phyloP scores from a whole-genome alignment of 352 stramenopile species.

The Globisporangium paroecandrum region DNA sequence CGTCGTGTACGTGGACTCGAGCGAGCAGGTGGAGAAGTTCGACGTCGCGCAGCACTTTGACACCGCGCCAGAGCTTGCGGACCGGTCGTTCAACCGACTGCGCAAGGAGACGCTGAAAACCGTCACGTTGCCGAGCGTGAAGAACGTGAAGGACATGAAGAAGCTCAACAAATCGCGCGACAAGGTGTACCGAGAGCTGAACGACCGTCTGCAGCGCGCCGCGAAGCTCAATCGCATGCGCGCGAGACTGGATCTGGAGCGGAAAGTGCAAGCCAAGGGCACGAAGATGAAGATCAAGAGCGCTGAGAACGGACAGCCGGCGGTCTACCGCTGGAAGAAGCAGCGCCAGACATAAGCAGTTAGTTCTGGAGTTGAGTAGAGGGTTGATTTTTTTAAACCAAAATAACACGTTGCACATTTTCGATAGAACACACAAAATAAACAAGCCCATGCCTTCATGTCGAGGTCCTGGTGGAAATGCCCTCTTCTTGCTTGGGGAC shows the following conservation, averaged over 20 bases:
- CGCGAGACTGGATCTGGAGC: slow-evolving; percentile 73
- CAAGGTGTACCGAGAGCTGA: slow-evolving; percentile 63
- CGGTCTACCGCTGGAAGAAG: slow-evolving; percentile 88
- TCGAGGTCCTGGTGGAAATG: no score
- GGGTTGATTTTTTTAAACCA: slow-evolving; percentile 3
- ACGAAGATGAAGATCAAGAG: slow-evolving; percentile 78
- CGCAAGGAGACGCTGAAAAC: slow-evolving; percentile 58
- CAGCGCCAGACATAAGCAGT: slow-evolving; percentile 75
- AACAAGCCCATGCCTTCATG: neutral
- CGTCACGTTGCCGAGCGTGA: slow-evolving; percentile 25
- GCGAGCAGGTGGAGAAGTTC: slow-evolving; percentile 78
- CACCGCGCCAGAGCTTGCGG: slow-evolving; percentile 67
- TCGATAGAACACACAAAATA: neutral
- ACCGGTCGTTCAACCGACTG: slow-evolving; percentile 73
- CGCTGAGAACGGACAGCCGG: slow-evolving; percentile 59
- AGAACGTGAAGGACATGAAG: slow-evolving; percentile 40
- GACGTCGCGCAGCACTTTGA: slow-evolving; percentile 92
- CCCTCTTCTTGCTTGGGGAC: no score
- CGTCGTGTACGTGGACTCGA: slow-evolving; percentile 92
- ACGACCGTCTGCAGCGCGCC: slow-evolving; percentile 60
- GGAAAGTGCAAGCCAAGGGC: slow-evolving; percentile 83
- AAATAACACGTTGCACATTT: slow-evolving; percentile 2
- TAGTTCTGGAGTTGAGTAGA: slow-evolving; percentile 6
- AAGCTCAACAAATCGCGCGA: slow-evolving; percentile 63
- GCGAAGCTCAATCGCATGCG: slow-evolving; percentile 71